Evolutionary conservation across 176 grass and related monocot genomes (phyloP), one percentile per base, ranked within the genome.

Genomic region (Triticum dicoccoides): DNA sequence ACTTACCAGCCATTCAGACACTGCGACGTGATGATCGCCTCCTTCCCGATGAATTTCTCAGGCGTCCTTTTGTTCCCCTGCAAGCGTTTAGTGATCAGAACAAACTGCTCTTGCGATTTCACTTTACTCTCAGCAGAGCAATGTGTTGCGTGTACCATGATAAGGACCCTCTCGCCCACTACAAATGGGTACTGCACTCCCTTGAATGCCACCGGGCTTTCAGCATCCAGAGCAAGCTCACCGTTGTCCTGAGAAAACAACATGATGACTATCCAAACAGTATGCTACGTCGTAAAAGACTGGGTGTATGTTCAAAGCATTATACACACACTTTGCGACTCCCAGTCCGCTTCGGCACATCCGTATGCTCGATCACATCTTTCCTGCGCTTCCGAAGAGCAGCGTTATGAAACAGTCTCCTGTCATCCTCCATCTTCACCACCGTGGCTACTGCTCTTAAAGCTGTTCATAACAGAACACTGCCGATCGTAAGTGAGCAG

Each of bases 1-100:
- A 65, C 44, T 32, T 85, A 95, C 94, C 94, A 95, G 89, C 94
- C 94, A 86, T 95, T 95, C 82, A 95, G 80, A 78, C 91, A 91
- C 86, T 95, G 91, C 5, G 91, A 93, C 80, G 87, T 93, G 62
- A 96, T 91, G 47, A 96, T 61, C n/a, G 94, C 94, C 82, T 93
- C 91, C 79, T 88, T 93, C 84, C 94, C 94, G 73, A 96, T 85
- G 62, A 96, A 91, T 86, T 96, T 93, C 42, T 90, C 91, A 24
- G 94, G 89, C 1, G 91, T 91, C 81, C 91, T 89, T 68, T 82
- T 88, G 87, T 96, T 96, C 80, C 94, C 94, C 94, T 91, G 87
- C 69, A 87, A 69, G 87, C 69, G 83, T 69, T 78, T 15, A 41
- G 17, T 23, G 9, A 66, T 88, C 79, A 88, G 37, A 72, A 83